phyloP scores from a whole-genome alignment of 2,329 filamentous ascomycete species.

The Botrytis elliptica region DNA sequence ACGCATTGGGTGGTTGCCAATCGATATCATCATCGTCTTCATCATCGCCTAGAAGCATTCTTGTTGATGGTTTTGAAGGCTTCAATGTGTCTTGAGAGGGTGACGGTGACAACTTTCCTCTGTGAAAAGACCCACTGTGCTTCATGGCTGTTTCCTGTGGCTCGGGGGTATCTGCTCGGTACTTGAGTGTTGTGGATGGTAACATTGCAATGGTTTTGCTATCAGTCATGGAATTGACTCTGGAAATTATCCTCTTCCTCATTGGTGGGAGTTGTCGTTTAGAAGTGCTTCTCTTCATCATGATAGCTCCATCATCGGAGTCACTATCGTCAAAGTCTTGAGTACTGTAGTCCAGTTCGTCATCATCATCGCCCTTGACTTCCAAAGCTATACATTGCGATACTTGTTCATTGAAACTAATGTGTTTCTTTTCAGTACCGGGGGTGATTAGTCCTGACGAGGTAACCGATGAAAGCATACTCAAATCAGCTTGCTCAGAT shows the following conservation, averaged over 20 bases:
- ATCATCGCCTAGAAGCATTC: slow-evolving; percentile 57
- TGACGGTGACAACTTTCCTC: slow-evolving; percentile 54
- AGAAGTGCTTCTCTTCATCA: slow-evolving; percentile 69
- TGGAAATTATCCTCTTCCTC: slow-evolving; percentile 38
- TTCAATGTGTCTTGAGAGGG: slow-evolving; percentile 78
- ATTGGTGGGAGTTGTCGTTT: slow-evolving; percentile 43
- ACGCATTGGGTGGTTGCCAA: slow-evolving; percentile 42
- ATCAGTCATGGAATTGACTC: slow-evolving; percentile 53
- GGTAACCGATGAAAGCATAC: slow-evolving; percentile 59
- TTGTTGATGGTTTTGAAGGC: slow-evolving; percentile 58
- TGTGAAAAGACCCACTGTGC: slow-evolving; percentile 52
- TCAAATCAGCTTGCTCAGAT: slow-evolving; percentile 43
- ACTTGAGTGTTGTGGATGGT: slow-evolving; percentile 65
- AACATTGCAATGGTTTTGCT: slow-evolving; percentile 68
- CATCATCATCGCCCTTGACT: slow-evolving; percentile 72
- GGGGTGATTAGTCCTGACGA: slow-evolving; percentile 67
- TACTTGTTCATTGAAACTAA: slow-evolving; percentile 95
- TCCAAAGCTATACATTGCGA: slow-evolving; percentile 95
- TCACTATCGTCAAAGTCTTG: slow-evolving; percentile 55
- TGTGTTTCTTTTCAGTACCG: slow-evolving; percentile 74
- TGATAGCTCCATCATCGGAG: slow-evolving; percentile 61
- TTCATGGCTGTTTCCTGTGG: slow-evolving; percentile 60
- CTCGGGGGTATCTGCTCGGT: slow-evolving; percentile 60
- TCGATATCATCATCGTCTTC: slow-evolving; percentile 53
- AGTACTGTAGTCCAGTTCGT: slow-evolving; percentile 47